Evolutionary conservation across 208 protist species (phyloP), one percentile per base, ranked within the genome.

Genomic region (Polymyxa betae): DNA sequence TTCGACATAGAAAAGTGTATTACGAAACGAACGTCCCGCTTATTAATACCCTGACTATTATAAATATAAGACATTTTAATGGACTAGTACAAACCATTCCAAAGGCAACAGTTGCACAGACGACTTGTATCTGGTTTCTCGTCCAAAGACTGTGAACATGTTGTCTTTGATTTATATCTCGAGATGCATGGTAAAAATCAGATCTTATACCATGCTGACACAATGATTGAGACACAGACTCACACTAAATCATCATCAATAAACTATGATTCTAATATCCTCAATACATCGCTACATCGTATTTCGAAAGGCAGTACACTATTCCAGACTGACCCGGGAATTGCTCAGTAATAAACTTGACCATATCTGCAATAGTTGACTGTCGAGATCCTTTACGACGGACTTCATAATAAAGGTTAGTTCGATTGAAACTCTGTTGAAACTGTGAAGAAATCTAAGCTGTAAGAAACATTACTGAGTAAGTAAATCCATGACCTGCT

Each of bases 1-100:
- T 94, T 94, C 12, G 93, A 89, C 93, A 95, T 92, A 41, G 92
- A 88, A 72, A 88, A 92, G 88, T 95, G 94, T 0, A 95, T 46
- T 10, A 95, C 93, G 88, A 95, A 94, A 20, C 94, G 78, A 0
- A 95, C 72, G n/a, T 82, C 40, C 16, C 40, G n/a, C n/a, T 82
- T 82, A n/a, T 82, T 82, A 35, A 82, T 82, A 43, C 72, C 72
- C 72, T 82, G n/a, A 82, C 5, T 35, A 40, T 45, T 82, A 40
- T 35, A 82, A 82, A 35, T 20, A 82, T 43, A n/a, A 40, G 72
- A 43, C n/a, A 82, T 40, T 35, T 38, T 5, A 45, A 77, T 29
- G 93, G 78, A 66, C 91, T 93, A 45, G 93, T 68, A 24, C 94
- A 90, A 0, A 93, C 93, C 93, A 95, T 94, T 16, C 93, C 93